Percentiles rank a stretch among this genome's conserved stretches.
Conservation (phyloP, 2,329 filamentous ascomycete species). For the Cercospora sojina region DNA sequence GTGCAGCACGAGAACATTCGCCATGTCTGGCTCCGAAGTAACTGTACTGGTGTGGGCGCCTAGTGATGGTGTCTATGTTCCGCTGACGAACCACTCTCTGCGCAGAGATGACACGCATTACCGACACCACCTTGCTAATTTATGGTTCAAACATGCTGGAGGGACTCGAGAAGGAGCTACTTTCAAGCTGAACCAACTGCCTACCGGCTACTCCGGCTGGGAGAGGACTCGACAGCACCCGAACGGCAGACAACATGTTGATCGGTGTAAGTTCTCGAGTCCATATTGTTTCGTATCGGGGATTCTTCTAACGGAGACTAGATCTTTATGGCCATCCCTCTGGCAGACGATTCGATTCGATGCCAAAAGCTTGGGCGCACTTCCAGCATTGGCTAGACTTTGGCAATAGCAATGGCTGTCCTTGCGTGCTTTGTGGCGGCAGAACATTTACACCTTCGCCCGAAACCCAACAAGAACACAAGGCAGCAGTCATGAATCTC, state of each 20-base stretch:
- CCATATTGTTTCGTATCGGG: neutral
- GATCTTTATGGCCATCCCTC: slow-evolving; percentile 58
- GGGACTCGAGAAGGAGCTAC: neutral
- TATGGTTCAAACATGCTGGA: neutral
- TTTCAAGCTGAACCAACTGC: slow-evolving; percentile 1
- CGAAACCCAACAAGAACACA: neutral
- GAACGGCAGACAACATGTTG: slow-evolving; percentile 40
- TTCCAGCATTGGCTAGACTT: slow-evolving; percentile 57
- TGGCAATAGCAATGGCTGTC: slow-evolving; percentile 45
- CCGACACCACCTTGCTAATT: neutral
- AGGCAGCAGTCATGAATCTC: neutral
- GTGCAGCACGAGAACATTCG: neutral
- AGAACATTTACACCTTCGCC: neutral
- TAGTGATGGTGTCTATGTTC: neutral
- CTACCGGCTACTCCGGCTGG: slow-evolving; percentile 39
- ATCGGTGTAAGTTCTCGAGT: slow-evolving; percentile 43
- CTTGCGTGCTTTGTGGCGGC: slow-evolving; percentile 51
- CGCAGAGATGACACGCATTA: neutral
- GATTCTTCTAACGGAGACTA: neutral
- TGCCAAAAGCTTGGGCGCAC: slow-evolving; percentile 56
- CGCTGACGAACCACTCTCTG: neutral
- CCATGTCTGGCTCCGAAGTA: neutral
- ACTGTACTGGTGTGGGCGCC: neutral
- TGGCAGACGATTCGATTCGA: slow-evolving; percentile 53
- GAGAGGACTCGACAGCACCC: slow-evolving; percentile 37